phyloP scores from a whole-genome alignment of 768 basidiomycete genomes.

The Collybia mongolica region DNA sequence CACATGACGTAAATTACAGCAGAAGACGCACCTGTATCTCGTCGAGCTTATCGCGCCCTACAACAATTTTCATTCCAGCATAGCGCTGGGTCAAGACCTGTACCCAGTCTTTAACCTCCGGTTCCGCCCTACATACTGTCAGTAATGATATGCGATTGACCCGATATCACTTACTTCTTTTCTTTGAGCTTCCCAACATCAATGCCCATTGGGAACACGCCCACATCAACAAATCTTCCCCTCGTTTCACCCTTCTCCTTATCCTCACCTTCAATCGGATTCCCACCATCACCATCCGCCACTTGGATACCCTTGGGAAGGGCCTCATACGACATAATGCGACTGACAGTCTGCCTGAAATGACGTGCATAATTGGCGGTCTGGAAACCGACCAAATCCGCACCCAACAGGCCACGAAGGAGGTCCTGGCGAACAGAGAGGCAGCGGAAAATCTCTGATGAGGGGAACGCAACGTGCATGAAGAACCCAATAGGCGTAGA shows the following conservation, averaged over 20 bases:
- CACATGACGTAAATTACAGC: neutral
- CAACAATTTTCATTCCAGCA: constrained; percentile 81
- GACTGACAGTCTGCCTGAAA: constrained; percentile 81
- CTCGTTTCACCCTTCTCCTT: constrained; percentile 25
- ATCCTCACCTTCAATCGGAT: constrained; percentile 7
- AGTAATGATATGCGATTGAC: neutral
- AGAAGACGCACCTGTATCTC: constrained; percentile 58
- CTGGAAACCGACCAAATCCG: constrained; percentile 93
- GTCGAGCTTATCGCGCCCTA: constrained; percentile 87
- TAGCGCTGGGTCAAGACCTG: constrained; percentile 78
- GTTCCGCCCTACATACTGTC: constrained; percentile 47
- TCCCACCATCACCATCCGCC: constrained; percentile 27
- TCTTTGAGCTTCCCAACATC: constrained; percentile 68
- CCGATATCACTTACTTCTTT: constrained; percentile 50
- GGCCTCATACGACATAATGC: constrained; percentile 79
- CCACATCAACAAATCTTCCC: constrained; percentile 78
- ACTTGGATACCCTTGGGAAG: constrained; percentile 82
- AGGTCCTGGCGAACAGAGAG: constrained; percentile 76
- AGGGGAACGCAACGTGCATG: constrained; percentile 95
- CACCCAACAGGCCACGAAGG: constrained; percentile 85
- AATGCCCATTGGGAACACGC: constrained; percentile 90
- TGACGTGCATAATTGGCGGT: constrained; percentile 82
- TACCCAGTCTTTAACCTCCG: constrained; percentile 84
- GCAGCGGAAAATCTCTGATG: constrained; percentile 94
- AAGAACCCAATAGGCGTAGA: constrained; percentile 87